phyloP scores from a whole-genome alignment of 1,284 basidiomycete species.

The Apiotrichum gracile region DNA sequence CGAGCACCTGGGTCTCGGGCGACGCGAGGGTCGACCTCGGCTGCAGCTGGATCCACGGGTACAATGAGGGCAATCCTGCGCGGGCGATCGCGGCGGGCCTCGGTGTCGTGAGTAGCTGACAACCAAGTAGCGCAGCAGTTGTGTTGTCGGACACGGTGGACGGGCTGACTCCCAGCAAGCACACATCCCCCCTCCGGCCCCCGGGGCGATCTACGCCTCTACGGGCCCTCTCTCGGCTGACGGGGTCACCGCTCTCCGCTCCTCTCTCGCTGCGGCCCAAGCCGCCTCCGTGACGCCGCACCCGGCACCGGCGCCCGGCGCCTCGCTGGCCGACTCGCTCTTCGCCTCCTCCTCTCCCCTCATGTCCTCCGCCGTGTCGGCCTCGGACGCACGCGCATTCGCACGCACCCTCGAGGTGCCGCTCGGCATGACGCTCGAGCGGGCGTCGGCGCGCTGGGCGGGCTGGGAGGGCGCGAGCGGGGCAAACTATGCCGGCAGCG shows the following conservation, averaged over 20 bases:
- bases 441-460: slow-evolving; percentile 43
- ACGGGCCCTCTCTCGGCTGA: slow-evolving; percentile 27
- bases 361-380: slow-evolving; percentile 8
- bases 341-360: slow-evolving; percentile 38
- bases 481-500: slow-evolving; percentile 49
- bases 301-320: slow-evolving; percentile 24
- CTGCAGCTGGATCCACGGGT: slow-evolving; percentile 52
- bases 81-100: slow-evolving; percentile 45
- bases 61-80: slow-evolving; percentile 50
- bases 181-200: slow-evolving; percentile 37
- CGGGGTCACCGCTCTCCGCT: slow-evolving; percentile 21
- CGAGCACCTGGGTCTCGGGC: slow-evolving; percentile 40
- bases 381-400: slow-evolving; percentile 31
- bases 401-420: slow-evolving; percentile 50
- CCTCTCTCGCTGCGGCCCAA: slow-evolving; percentile 33
- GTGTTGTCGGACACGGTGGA: too few species aligned
- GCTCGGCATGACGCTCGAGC: slow-evolving; percentile 49
- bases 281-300: slow-evolving; percentile 31
- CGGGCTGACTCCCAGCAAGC: slow-evolving; percentile 17
- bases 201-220: slow-evolving; percentile 37
- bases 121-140: neutral
- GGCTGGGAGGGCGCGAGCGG: slow-evolving; percentile 48
- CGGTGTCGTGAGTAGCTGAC: slow-evolving; percentile 36
- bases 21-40: slow-evolving; percentile 45
- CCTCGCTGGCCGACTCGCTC: slow-evolving; percentile 41